Base-by-base conservation (phyloP, 2,329 filamentous ascomycete species). In the Diaporthe destruens region DNA sequence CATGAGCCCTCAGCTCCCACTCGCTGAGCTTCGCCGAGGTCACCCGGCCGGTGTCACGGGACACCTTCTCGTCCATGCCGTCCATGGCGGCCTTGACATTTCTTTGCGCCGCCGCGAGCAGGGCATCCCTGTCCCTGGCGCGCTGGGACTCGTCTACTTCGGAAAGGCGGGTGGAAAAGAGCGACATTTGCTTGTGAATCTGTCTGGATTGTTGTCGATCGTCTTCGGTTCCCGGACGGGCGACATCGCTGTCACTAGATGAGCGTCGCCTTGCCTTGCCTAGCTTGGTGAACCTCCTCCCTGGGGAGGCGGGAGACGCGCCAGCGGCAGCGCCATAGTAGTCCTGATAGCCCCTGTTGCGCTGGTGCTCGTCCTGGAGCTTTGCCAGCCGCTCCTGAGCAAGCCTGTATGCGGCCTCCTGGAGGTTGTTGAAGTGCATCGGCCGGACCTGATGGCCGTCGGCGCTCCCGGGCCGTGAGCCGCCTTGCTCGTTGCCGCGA, bases 391-490 rank as follows among this genome's bases (percentile, higher is more conserved):
- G 91, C 80, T 97, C 93, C 72, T 95, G 91, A 0, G 96, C 95
- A 70, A 96, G 89, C 78, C 92, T 95, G 78, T 96, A 94, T 0
- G 96, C 96, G 7, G 93, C 92, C 78, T 97, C 94, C 79, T 98
- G 94, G 1, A 98, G 86, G 74, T 90, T 92, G 75, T 90, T 82
- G 74, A 87, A 85, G 49, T 86, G 84, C 77, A 87, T 88, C 8
- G 90, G 83, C 71, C 89, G 87, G 6, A 77, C 78, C 25, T 80
- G 80, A 32, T 75, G 82, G 74, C 81, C 67, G 12, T 53, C 71
- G 16, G 67, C 47, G 54, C 65, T 70, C 25, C 36, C 79, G 75
- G 25, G 80, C 74, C 9, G 80, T 71, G 25, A 54, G 73, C 57
- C 79, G 75, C 61, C 78, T 9, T 79, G 80, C 18, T 77, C 80